Base-by-base conservation (phyloP, 108 stramenopile genomes). In the Chaetoceros muelleri region DNA sequence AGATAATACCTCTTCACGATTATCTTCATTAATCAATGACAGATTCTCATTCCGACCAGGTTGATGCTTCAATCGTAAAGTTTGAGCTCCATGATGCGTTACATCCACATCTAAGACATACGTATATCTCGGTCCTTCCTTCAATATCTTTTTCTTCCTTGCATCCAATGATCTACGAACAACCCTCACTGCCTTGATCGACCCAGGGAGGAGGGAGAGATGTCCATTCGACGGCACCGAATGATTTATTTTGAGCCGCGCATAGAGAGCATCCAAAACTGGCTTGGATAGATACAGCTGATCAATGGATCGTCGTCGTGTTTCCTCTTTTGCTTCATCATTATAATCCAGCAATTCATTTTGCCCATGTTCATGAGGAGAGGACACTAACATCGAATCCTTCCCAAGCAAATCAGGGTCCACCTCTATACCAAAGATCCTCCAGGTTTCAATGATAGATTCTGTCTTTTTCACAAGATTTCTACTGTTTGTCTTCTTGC, bases 131-230 rank as follows among this genome's bases (percentile, higher is more conserved):
- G 84, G 84, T 40, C 75, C 66, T 7, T 69, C 65, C 13, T 48
- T 28, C 10, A 55, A 54, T 28, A 54, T 55, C 20, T 66, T 48
- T 53, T 76, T 71, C 30, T 68, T 71, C 5, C 87, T 74, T 20
- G 88, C 88, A 69, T 90, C 88, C 28, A 86, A 28, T 16, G 88
- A 90, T 20, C 88, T 72, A 50, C 88, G 80, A 45, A 86, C 71
- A 34, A 90, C 78, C 44, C 75, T 62, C 20, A 79, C 70, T 61
- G 69, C 63, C 30, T 48, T 68, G 18, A 78, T 61, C 46, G 60
- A 46, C 13, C 29, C 34, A 23, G 76, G 76, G 51, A 74, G 48
- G 2, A 7, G 45, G 24, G 46, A 23, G 2, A 31, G 2, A 48
- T 46, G 24, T 24, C 22, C 46, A 3, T 13, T 29, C 24, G 28